Evolutionary conservation across 139 green algal species (phyloP).

Genomic region (Raphidocelis subcapitata): DNA sequence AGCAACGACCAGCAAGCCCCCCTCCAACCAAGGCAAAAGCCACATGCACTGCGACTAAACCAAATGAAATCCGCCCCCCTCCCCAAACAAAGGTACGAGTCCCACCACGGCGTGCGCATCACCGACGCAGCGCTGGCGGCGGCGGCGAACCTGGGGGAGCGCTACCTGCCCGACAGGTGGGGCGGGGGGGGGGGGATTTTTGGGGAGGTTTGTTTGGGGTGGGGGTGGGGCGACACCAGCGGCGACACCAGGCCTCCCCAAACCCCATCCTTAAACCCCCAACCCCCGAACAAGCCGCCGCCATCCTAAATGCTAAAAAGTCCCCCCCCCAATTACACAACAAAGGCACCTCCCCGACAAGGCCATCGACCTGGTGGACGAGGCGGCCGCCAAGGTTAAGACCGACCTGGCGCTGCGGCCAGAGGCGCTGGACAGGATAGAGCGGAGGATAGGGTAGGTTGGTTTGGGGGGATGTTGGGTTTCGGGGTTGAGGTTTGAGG

Average conservation of each 20-base stretch:
- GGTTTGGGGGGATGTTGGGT: conserved; percentile 63
- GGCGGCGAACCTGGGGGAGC: conserved; percentile 21
- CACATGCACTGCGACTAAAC: too few species aligned
- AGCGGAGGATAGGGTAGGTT: conserved; percentile 75
- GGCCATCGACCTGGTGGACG: conserved; percentile 95
- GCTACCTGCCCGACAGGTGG: conserved; percentile 60
- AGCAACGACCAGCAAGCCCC: too few species aligned
- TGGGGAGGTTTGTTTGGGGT: not conserved
- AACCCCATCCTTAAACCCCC: too few species aligned
- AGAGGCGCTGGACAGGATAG: conserved; percentile 90
- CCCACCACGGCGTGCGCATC: conserved; percentile 50
- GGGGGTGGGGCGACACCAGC: not conserved
- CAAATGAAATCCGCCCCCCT: too few species aligned
- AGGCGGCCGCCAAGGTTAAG: conserved; percentile 96
- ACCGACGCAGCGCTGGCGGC: conserved; percentile 32
- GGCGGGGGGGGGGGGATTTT: not conserved
- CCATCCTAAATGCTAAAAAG: too few species aligned
- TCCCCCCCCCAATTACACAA: not conserved
- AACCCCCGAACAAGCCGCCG: too few species aligned
- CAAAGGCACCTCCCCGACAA: conserved; percentile 76
- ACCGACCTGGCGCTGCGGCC: conserved; percentile 99
- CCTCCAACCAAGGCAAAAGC: too few species aligned
- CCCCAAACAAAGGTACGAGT: conserved; percentile 24
- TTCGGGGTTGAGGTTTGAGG: too few species aligned
- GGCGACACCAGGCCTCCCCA: too few species aligned